Conservation (phyloP, 2,329 filamentous ascomycete genomes). For the Cladosporium cucumerinum region DNA sequence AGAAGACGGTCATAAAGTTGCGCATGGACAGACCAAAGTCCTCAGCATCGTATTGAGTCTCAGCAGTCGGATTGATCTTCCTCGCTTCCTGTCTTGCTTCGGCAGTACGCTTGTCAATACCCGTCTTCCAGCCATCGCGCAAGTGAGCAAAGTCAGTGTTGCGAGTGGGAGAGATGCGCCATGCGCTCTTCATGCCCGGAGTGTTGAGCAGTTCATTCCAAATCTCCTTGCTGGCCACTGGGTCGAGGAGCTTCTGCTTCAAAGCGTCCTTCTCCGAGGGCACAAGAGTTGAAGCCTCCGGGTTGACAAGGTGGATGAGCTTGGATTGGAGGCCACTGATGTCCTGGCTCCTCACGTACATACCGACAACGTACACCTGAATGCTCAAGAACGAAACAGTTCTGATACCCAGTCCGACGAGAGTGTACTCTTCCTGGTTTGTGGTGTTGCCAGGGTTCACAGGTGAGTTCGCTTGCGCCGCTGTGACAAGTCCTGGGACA, state of each 20-base stretch:
- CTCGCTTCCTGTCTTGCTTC: conserved; percentile 47
- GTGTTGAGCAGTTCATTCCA: conserved; percentile 70
- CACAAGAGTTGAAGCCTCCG: conserved; percentile 77
- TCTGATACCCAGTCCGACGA: conserved; percentile 82
- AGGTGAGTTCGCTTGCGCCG: conserved; percentile 30
- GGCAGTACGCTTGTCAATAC: conserved; percentile 71
- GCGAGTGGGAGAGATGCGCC: conserved; percentile 83
- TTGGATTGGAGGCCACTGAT: conserved; percentile 75
- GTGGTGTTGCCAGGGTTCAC: conserved; percentile 32
- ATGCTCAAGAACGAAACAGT: conserved; percentile 87
- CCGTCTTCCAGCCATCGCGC: conserved; percentile 84
- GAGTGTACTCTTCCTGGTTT: conserved; percentile 69
- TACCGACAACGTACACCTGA: conserved; percentile 90
- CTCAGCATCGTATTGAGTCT: conserved; percentile 63
- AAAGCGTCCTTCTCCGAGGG: conserved; percentile 75
- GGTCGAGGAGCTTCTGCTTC: conserved; percentile 65
- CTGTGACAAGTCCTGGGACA: conserved; percentile 8
- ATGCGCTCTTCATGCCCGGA: conserved; percentile 67
- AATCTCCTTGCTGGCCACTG: conserved; percentile 63
- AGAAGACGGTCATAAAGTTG: conserved; percentile 78
- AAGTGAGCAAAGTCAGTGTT: conserved; percentile 94
- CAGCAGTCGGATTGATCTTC: conserved; percentile 25
- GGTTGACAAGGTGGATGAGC: conserved; percentile 72
- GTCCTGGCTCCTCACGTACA: conserved; percentile 83
- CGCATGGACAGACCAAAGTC: conserved; percentile 71